Conservation (phyloP, 305 asterid genomes). For the Andrographis paniculata region DNA sequence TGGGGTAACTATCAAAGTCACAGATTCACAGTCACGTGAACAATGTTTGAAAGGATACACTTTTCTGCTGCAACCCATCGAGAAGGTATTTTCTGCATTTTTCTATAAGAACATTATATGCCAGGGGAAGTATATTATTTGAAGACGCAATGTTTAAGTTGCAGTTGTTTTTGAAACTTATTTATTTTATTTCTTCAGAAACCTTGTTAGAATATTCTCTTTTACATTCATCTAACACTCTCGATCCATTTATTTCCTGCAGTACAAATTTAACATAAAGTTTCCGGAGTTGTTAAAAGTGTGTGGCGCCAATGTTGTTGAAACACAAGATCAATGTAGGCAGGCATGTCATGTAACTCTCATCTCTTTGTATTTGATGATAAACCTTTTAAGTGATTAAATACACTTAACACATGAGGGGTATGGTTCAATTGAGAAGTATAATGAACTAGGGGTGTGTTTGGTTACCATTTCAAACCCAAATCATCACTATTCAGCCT, state of each 20-base stretch:
- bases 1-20: constrained; percentile 48
- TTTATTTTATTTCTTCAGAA: no score
- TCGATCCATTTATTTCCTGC: constrained; percentile 18
- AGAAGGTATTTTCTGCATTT: constrained; percentile 51
- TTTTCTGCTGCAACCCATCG: constrained; percentile 53
- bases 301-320: constrained; percentile 62
- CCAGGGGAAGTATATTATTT: no score
- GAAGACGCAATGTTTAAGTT: no score
- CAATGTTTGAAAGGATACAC: constrained; percentile 66
- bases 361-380: no score
- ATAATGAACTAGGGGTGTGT: no score
- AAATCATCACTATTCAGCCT: no score
- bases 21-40: constrained; percentile 67
- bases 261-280: constrained; percentile 76
- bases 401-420: no score
- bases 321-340: constrained; percentile 37
- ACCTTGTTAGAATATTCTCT: constrained; percentile 8
- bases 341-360: constrained; percentile 28
- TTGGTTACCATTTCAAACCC: no score
- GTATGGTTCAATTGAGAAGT: no score
- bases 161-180: no score
- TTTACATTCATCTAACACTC: neutral
- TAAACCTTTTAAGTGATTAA: no score
- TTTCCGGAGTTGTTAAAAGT: constrained; percentile 59
- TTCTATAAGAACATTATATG: no score